Percentiles rank a stretch among this genome's conserved stretches.
These are phyloP conservation scores for Apocynum venetum DNA, from an alignment of 257 asterid genomes.

Conservation along the genomic window DNA sequence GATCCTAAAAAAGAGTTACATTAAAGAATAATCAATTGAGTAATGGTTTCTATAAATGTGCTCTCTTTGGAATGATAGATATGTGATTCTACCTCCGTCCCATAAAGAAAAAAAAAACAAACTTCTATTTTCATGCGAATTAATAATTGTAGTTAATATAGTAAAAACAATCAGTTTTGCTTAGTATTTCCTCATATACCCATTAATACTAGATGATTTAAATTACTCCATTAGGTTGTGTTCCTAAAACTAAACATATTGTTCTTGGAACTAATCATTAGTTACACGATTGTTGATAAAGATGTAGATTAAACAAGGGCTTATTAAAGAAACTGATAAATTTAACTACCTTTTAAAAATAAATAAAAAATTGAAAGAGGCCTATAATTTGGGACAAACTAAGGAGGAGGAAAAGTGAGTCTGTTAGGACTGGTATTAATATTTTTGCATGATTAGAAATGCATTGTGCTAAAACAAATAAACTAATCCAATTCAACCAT, in stretches of 20 bases:
- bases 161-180: no score
- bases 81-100: not conserved
- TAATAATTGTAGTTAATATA: not conserved
- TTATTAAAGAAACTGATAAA: not conserved
- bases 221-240: no score
- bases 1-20: slow-evolving; percentile 51
- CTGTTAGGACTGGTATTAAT: not conserved
- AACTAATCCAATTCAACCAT: slow-evolving; percentile 13
- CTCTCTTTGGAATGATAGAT: not conserved
- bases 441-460: not conserved
- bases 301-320: not conserved
- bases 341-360: not conserved
- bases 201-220: no score
- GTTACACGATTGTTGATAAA: not conserved
- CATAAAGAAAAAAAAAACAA: not conserved
- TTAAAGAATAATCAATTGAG: not conserved
- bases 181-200: no score
- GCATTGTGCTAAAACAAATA: slow-evolving; percentile 10
- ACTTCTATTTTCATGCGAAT: not conserved
- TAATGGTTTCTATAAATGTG: not conserved
- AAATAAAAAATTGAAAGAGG: no score
- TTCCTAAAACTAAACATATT: no score
- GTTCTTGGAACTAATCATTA: not conserved
- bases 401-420: not conserved
- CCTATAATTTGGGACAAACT: not conserved